phyloP scores from a whole-genome alignment of 805 yeast genomes.

The Clavispora santaluciae region DNA sequence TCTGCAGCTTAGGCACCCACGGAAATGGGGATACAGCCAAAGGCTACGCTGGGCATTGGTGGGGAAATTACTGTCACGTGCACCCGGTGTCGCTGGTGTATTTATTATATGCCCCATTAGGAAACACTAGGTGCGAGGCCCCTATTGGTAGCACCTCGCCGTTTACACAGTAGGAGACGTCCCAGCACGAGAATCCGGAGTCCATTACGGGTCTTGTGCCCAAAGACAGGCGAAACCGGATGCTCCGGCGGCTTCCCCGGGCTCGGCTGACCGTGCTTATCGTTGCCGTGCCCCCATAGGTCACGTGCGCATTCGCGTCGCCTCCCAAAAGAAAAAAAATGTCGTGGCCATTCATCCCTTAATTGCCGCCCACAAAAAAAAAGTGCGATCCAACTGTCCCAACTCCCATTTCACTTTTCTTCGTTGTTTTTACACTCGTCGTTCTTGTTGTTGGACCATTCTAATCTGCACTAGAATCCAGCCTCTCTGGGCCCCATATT shows the following conservation, averaged over 20 bases:
- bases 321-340: conserved; percentile 8
- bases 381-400: conserved; percentile 2
- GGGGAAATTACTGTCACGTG: background rate
- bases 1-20: too few relatives aligned
- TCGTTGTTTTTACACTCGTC: conserved; percentile 2
- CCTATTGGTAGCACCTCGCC: too few relatives aligned
- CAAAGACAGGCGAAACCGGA: too few relatives aligned
- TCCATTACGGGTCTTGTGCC: too few relatives aligned
- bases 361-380: conserved; percentile 14
- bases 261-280: too few relatives aligned
- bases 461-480: background rate
- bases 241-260: too few relatives aligned
- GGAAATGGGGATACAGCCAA: too few relatives aligned
- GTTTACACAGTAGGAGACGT: too few relatives aligned
- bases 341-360: conserved; percentile 18
- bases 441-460: background rate
- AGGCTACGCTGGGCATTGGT: too few relatives aligned
- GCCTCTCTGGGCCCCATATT: conserved; percentile 6
- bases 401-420: conserved; percentile 1
- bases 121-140: background rate
- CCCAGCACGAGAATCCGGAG: too few relatives aligned
- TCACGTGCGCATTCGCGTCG: conserved; percentile 4
- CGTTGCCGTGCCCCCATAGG: too few relatives aligned
- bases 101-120: background rate
- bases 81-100: background rate